A percentile compares a stretch with the other conserved stretches of the same genome.
Evolutionary conservation across 495 filamentous ascomycete genomes (phyloP).

Genomic region (Aspergillus bertholletiae): DNA sequence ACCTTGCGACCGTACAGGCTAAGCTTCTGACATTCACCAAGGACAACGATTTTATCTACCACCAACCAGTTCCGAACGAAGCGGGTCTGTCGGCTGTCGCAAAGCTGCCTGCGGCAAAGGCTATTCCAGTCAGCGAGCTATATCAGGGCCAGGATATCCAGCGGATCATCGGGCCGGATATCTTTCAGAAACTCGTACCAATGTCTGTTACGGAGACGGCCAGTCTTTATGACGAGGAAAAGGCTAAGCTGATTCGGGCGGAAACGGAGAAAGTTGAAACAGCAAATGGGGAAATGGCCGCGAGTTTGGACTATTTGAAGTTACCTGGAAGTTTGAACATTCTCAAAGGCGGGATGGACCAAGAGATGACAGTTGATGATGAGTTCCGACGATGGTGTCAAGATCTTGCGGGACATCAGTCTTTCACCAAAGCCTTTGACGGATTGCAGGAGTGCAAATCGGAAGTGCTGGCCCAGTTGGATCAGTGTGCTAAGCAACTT

Average conservation of each 20-base stretch:
- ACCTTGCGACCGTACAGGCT: conserved; percentile 75
- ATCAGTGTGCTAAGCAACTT: conserved; percentile 77
- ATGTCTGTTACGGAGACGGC: conserved; percentile 96
- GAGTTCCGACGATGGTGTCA: conserved; percentile 93
- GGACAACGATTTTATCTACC: conserved; percentile 98
- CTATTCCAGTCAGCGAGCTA: conserved; percentile 93
- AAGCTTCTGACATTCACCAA: conserved; percentile 72
- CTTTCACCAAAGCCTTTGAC: conserved; percentile 73
- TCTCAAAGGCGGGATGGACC: conserved; percentile 88
- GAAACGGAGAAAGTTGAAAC: conserved; percentile 89
- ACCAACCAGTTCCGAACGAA: conserved; percentile 84
- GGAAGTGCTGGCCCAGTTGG: conserved; percentile 64
- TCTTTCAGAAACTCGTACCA: conserved; percentile 95
- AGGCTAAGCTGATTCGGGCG: conserved; percentile 90
- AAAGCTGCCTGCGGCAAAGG: conserved; percentile 95
- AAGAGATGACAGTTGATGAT: conserved; percentile 81
- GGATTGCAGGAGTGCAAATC: conserved; percentile 73
- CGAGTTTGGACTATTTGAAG: conserved; percentile 90
- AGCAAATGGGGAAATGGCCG: conserved; percentile 92
- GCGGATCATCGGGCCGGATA: conserved; percentile 91
- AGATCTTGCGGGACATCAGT: conserved; percentile 79
- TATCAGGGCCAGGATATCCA: conserved; percentile 98
- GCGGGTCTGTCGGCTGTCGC: conserved; percentile 74
- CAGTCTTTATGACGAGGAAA: conserved; percentile 97
- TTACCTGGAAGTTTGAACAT: conserved; percentile 86